These are phyloP conservation scores for button mushroom (Agaricus bisporus) DNA, from an alignment of 768 basidiomycete species.

Conservation along the genomic window DNA sequence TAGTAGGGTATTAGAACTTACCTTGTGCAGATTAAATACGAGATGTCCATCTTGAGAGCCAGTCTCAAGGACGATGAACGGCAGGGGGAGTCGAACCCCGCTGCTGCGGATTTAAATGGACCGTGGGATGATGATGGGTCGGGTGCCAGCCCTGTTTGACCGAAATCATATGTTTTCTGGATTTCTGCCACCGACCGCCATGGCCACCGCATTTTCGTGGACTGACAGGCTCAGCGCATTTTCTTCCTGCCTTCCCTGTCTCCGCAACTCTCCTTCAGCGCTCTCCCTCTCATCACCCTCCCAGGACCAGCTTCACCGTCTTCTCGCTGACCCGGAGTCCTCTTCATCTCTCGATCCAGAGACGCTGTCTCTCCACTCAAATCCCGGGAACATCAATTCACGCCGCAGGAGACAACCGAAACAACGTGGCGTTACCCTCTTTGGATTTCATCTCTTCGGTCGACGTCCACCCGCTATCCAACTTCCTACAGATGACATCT, in stretches of 20 bases:
- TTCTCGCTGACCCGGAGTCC: constrained; percentile 18
- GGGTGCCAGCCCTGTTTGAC: neutral
- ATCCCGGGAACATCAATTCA: constrained; percentile 26
- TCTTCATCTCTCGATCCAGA: constrained; percentile 46
- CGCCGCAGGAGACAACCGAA: constrained; percentile 16
- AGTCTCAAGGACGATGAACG: neutral
- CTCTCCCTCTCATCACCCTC: constrained; percentile 19
- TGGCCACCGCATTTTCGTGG: constrained; percentile 46
- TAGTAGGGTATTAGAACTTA: no score
- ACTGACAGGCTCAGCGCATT: constrained; percentile 53
- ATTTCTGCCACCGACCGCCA: constrained; percentile 11
- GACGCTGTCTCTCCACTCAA: constrained; percentile 62
- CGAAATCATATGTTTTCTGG: neutral
- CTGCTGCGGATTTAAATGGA: constrained; percentile 10
- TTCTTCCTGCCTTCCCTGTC: constrained; percentile 27
- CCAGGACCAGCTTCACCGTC: constrained; percentile 33
- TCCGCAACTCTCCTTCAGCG: constrained; percentile 14
- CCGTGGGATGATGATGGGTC: neutral
- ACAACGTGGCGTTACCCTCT: constrained; percentile 44
- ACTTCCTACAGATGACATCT: constrained; percentile 47
- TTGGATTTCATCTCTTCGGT: constrained; percentile 68
- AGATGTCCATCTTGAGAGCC: no score
- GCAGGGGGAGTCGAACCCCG: constrained; percentile 15
- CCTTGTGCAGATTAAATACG: no score
- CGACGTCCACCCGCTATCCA: constrained; percentile 42